Evolutionary conservation across 805 yeast species (phyloP), one percentile per base, ranked within the genome.

Genomic region (Barnettozyma pratensis): DNA sequence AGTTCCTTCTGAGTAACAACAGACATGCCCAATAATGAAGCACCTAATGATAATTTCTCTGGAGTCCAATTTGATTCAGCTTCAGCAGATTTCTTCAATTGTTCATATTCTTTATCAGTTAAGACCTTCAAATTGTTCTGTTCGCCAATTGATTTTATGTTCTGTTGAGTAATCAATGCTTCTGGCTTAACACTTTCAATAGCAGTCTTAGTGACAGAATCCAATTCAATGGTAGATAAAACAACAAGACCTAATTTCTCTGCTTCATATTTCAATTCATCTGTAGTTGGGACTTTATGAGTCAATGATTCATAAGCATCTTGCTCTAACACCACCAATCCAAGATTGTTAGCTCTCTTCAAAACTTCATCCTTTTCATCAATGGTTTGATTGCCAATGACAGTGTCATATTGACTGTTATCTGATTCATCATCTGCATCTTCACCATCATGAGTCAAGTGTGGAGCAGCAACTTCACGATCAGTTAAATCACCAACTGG

Each of bases 261-360:
- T 4, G 62, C 62, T 35, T 34, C 39, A 19, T 25, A 36, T 27
- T 45, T 40, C 9, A 56, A 19, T 6, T 41, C 43, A 3, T 45
- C 7, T 28, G 27, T 31, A n/a, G 36, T 48, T 6, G 48, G 29
- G 4, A 19, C 31, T 12, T 7, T 25, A 44, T 35, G 26, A 26
- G 34, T 10, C 3, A 61, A 41, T 3, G 36, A 32, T 8, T 56
- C 60, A 40, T 56, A 60, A 4, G 59, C 63, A 9, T 48, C 38
- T 30, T 56, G 52, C 14, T 57, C 61, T 14, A 70, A 19, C 2
- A 68, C 58, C n/a, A 61, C 58, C 42, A 62, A 50, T 3, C 62
- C 62, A 6, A 56, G 31, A 3, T 49, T 53, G 2, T 41, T n/a
- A 8, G 63, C 63, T 29, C 44, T 52, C 8, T 32, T 39, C 7